Evolutionary conservation across 257 asterid species (phyloP).

Genomic region (Ophiorrhiza pumila): DNA sequence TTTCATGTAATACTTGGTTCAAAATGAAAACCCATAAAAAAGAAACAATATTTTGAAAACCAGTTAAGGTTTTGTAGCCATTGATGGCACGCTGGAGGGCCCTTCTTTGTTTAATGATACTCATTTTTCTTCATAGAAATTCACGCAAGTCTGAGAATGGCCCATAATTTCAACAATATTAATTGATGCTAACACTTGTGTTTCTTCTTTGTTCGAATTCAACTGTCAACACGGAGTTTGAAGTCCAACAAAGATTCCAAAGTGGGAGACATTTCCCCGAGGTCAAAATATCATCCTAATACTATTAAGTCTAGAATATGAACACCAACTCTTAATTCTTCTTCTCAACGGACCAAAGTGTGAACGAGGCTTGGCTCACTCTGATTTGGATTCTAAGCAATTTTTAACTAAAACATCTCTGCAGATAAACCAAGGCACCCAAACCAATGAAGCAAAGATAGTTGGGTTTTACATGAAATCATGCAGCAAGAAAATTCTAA

Average conservation of each 20-base stretch:
- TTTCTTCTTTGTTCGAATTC: slow-evolving; percentile 10
- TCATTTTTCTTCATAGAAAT: not conserved
- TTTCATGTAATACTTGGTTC: no score
- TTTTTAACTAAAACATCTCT: not conserved
- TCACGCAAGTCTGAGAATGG: slow-evolving; percentile 13
- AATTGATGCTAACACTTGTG: slow-evolving; percentile 20
- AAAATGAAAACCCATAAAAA: no score
- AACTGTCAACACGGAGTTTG: slow-evolving; percentile 37
- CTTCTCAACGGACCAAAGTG: no score
- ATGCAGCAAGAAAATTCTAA: no score
- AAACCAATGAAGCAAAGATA: not conserved
- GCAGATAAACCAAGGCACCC: not conserved
- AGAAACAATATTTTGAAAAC: no score
- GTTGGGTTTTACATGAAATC: not conserved
- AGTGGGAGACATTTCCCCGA: slow-evolving; percentile 3
- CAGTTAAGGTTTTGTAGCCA: no score
- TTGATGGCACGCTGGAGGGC: slow-evolving; percentile 9
- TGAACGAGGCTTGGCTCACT: not conserved
- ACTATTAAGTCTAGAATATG: no score
- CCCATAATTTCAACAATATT: slow-evolving; percentile 19
- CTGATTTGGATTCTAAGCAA: not conserved
- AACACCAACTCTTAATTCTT: no score
- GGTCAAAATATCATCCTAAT: slow-evolving; percentile 21
- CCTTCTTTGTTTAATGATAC: no score
- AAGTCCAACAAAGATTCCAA: slow-evolving; percentile 34